Evolutionary conservation across 306 rosid genomes (phyloP).

Genomic region (Bauhinia variegata): DNA sequence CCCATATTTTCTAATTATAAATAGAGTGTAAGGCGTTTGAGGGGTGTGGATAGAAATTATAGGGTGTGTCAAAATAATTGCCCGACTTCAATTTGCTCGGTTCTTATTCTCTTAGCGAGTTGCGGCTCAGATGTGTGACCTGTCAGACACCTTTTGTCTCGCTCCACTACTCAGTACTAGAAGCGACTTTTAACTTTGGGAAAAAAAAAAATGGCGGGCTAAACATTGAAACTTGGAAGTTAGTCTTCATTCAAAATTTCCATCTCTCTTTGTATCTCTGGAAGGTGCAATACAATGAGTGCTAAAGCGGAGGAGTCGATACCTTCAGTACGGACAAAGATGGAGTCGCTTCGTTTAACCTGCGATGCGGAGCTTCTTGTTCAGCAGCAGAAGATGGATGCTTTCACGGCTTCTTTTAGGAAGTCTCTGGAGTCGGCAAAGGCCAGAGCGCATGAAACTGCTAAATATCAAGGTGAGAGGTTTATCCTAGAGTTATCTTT

Average conservation of each 20-base stretch:
- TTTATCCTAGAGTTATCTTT: neutral
- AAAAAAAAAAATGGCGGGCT: constrained; percentile 38
- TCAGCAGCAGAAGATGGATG: constrained; percentile 47
- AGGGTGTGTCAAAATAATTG: too few species aligned
- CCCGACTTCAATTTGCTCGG: too few species aligned
- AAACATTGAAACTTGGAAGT: neutral
- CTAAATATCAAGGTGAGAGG: constrained; percentile 55
- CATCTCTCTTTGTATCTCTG: neutral
- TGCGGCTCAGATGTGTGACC: too few species aligned
- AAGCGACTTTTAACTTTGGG: too few species aligned
- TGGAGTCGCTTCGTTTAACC: constrained; percentile 53
- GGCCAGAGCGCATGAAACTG: constrained; percentile 45
- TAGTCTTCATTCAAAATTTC: constrained; percentile 15
- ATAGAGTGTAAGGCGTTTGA: too few species aligned
- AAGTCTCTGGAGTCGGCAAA: constrained; percentile 50
- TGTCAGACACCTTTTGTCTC: too few species aligned
- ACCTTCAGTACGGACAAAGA: constrained; percentile 32
- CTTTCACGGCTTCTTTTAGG: constrained; percentile 36
- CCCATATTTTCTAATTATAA: too few species aligned
- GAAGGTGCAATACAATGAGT: constrained; percentile 29
- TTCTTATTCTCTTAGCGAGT: too few species aligned
- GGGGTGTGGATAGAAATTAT: too few species aligned
- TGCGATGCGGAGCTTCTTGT: constrained; percentile 48
- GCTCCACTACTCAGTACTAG: too few species aligned
- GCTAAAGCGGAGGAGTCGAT: constrained; percentile 36